A percentile compares a stretch with the other conserved stretches of the same genome.
Evolutionary conservation across 345 rosid genomes (phyloP).

Genomic region (Raphanus sativus): DNA sequence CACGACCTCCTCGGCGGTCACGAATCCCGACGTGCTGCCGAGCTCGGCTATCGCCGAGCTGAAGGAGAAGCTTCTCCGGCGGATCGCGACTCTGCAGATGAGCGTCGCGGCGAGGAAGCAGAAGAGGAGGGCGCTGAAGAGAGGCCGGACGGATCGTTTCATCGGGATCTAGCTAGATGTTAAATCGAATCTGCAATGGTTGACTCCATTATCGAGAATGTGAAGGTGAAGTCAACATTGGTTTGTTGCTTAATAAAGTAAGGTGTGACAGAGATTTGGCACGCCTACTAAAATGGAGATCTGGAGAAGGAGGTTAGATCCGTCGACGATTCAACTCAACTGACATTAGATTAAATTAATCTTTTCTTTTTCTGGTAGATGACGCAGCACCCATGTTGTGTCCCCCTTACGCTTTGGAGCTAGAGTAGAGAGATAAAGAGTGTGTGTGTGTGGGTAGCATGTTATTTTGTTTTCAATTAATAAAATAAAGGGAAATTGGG

Average conservation of each 20-base stretch:
- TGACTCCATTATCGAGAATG: neutral
- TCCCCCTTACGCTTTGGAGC: neutral
- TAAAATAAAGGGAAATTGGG: too few species aligned
- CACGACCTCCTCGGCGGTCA: constrained; percentile 26
- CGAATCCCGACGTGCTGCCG: constrained; percentile 21
- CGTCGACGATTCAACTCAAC: neutral
- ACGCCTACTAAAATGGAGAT: neutral
- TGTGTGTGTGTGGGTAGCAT: neutral
- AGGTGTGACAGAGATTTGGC: neutral
- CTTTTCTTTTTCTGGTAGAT: neutral
- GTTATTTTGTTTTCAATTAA: neutral
- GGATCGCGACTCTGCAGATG: constrained; percentile 50
- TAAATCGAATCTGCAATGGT: neutral
- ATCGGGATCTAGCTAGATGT: constrained; percentile 33
- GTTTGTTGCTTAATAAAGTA: neutral
- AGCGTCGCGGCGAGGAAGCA: constrained; percentile 53
- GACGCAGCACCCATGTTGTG: constrained; percentile 13
- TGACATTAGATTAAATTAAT: neutral
- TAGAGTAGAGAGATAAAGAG: neutral
- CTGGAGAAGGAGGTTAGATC: constrained; percentile 4
- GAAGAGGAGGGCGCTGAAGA: constrained; percentile 58
- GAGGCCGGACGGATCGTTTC: constrained; percentile 75
- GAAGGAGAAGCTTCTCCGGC: constrained; percentile 42
- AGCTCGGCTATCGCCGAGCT: constrained; percentile 40
- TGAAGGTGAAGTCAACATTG: constrained; percentile 13